Percentiles rank a stretch among this genome's conserved stretches.
phyloP scores from a whole-genome alignment of 2,329 filamentous ascomycete species.

The Colletotrichum sp. region DNA sequence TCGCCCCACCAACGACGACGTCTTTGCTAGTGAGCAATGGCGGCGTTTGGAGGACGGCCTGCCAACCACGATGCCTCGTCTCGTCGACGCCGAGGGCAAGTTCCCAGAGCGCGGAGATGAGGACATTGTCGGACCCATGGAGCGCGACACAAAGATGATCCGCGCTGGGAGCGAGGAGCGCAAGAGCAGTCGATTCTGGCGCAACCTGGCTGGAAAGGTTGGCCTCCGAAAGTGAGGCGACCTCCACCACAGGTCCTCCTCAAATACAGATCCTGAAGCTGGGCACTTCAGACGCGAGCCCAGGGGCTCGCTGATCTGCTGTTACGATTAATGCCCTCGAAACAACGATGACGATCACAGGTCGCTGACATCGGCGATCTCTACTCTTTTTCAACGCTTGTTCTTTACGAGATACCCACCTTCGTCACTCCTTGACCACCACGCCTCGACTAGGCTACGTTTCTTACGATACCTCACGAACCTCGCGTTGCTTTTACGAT shows the following conservation, averaged over 20 bases:
- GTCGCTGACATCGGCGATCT: constrained; percentile 9
- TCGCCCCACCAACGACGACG: constrained; percentile 39
- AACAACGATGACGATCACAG: constrained; percentile 7
- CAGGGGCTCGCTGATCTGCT: background rate
- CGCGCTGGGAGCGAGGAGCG: constrained; percentile 49
- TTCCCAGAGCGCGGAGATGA: constrained; percentile 89
- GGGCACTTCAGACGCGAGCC: background rate
- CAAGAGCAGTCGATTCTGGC: constrained; percentile 53
- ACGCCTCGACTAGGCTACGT: constrained; percentile 15
- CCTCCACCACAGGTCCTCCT: background rate
- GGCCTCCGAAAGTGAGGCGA: constrained; percentile 26
- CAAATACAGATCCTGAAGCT: background rate
- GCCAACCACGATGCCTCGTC: constrained; percentile 69
- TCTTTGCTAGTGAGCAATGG: constrained; percentile 48
- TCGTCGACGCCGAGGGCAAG: constrained; percentile 78
- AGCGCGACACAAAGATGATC: constrained; percentile 61
- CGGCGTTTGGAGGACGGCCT: constrained; percentile 58
- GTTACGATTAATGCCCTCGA: constrained; percentile 16
- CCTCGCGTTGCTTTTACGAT: background rate
- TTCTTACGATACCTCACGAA: constrained; percentile 16
- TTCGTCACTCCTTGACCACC: constrained; percentile 11
- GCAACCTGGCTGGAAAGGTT: constrained; percentile 52
- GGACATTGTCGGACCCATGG: constrained; percentile 94
- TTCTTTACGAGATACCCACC: constrained; percentile 30
- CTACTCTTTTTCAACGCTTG: background rate